phyloP scores from a whole-genome alignment of 257 asterid genomes.

The Capsicum rhomboideum region DNA sequence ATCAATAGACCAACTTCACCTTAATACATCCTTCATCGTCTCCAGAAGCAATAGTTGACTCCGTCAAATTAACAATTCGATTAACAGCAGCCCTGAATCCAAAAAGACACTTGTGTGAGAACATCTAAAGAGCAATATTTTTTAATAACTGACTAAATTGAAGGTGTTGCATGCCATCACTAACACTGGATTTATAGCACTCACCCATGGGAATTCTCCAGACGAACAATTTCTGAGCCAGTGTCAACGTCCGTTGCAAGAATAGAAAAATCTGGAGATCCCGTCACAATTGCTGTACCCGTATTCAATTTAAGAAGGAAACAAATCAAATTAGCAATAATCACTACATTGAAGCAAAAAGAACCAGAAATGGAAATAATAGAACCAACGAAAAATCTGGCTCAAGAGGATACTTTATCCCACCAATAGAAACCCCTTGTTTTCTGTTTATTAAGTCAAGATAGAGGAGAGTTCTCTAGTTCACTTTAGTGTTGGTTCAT shows the following conservation, averaged over 20 bases:
- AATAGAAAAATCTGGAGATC: conserved; percentile 86
- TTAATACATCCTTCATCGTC: conserved; percentile 85
- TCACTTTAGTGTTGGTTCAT: neutral
- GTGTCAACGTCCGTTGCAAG: conserved; percentile 91
- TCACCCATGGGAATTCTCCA: conserved; percentile 77
- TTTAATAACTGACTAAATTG: neutral
- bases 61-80: conserved; percentile 75
- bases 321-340: neutral
- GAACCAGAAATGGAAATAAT: neutral
- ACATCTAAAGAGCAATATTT: neutral
- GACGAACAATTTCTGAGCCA: conserved; percentile 55
- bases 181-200: conserved; percentile 11
- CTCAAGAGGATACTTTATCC: neutral
- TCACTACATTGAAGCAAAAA: neutral
- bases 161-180: neutral
- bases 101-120: neutral
- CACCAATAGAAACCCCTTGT: neutral
- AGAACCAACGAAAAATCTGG: neutral
- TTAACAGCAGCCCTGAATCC: conserved; percentile 69
- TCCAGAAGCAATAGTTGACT: conserved; percentile 83
- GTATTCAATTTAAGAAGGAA: conserved; percentile 1
- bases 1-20: conserved; percentile 31
- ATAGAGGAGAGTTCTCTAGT: neutral
- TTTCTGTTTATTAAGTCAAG: neutral
- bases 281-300: conserved; percentile 65